Evolutionary conservation across 169 alveolate species (phyloP).

Genomic region (Perkinsus olseni): DNA sequence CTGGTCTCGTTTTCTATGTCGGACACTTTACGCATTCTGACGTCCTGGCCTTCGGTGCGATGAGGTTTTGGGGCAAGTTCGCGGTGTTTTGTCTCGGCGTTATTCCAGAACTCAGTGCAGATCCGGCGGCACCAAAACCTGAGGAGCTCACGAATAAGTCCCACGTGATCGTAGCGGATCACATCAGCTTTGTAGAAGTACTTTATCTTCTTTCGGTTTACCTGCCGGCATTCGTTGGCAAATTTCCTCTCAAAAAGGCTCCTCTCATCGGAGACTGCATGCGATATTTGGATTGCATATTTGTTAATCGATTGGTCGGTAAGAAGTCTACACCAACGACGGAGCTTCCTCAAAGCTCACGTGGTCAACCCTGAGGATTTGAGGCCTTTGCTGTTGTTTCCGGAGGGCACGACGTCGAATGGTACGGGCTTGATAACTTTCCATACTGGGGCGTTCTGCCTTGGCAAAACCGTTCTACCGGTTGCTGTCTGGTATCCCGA

Average conservation of each 20-base stretch:
- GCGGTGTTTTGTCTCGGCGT: background rate
- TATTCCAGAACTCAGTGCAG: background rate
- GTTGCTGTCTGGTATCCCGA: background rate
- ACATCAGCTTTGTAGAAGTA: background rate
- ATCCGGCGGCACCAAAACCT: background rate
- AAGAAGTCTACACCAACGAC: background rate
- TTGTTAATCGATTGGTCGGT: background rate
- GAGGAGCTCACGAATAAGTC: background rate
- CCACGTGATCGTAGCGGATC: background rate
- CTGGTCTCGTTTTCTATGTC: background rate
- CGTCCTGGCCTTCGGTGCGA: background rate
- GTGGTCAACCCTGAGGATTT: background rate
- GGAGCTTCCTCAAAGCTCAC: background rate
- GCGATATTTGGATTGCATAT: background rate
- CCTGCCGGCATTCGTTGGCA: background rate
- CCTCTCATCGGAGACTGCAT: background rate
- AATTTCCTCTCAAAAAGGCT: background rate
- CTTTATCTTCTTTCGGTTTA: background rate
- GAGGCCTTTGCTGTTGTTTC: constrained; percentile 43
- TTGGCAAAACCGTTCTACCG: constrained; percentile 43
- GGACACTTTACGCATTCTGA: background rate
- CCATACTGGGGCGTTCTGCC: constrained; percentile 61
- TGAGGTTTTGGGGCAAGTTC: background rate
- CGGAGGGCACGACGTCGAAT: constrained; percentile 69
- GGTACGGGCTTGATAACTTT: constrained; percentile 48